Percentiles rank a stretch among this genome's conserved stretches.
phyloP scores from a whole-genome alignment of 257 asterid genomes.

The Solanum pennellii region DNA sequence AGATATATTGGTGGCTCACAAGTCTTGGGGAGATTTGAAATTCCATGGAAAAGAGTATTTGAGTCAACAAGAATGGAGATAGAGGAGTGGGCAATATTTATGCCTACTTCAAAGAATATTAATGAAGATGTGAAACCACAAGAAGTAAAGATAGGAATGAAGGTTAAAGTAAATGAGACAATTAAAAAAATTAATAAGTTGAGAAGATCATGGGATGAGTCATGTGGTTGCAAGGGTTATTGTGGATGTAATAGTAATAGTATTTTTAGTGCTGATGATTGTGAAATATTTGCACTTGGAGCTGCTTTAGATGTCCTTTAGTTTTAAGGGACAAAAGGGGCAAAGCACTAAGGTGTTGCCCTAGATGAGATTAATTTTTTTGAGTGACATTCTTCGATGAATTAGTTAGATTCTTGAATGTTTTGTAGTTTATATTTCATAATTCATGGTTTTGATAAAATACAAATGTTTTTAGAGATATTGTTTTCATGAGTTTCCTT shows the following conservation, averaged over 20 bases:
- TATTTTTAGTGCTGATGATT: background rate
- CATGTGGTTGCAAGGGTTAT: background rate
- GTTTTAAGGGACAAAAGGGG: background rate
- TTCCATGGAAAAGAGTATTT: conserved; percentile 32
- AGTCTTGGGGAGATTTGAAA: conserved; percentile 39
- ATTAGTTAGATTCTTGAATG: background rate
- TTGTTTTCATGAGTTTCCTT: background rate
- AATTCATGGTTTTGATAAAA: background rate
- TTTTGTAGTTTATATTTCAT: background rate
- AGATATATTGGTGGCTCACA: conserved; percentile 27
- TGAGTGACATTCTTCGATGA: background rate
- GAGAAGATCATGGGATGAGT: background rate
- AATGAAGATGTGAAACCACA: conserved; percentile 32
- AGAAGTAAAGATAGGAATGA: conserved; percentile 29
- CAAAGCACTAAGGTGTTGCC: background rate
- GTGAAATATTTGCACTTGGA: conserved; percentile 18
- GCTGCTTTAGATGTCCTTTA: conserved; percentile 13
- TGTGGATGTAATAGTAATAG: conserved; percentile 7
- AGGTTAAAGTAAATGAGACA: conserved; percentile 6
- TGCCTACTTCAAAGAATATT: conserved; percentile 11
- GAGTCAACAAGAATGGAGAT: conserved; percentile 22
- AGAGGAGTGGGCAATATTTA: conserved; percentile 32
- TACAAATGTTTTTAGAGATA: background rate
- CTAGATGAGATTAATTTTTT: background rate
- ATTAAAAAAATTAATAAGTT: background rate